These are phyloP conservation scores for Alloteropsis angusta DNA, from an alignment of 202 grass and related monocot species.

Conservation along the genomic window DNA sequence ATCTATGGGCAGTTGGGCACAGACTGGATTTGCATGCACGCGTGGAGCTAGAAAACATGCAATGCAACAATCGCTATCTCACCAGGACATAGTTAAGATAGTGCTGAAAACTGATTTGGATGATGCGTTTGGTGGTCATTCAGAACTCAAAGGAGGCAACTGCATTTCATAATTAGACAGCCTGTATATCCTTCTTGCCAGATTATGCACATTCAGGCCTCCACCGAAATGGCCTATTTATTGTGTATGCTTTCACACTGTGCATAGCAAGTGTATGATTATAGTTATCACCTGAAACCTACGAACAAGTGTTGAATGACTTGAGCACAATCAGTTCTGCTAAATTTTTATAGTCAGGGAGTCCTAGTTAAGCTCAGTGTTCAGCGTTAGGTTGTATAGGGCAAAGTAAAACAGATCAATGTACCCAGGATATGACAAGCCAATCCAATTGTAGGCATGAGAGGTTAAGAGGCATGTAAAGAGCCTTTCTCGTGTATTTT, in stretches of 20 bases:
- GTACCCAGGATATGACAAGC: background rate
- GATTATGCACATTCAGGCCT: background rate
- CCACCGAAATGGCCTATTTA: background rate
- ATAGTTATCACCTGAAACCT: background rate
- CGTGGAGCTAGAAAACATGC: conserved; percentile 13
- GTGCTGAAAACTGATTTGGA: conserved; percentile 16
- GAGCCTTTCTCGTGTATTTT: background rate
- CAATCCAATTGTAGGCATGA: background rate
- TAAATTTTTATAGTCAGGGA: background rate
- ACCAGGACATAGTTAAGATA: conserved; percentile 14
- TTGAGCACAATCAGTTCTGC: background rate
- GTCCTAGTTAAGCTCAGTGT: background rate
- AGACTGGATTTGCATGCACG: conserved; percentile 23
- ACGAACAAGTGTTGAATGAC: background rate
- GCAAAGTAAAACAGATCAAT: background rate
- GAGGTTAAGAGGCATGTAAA: background rate
- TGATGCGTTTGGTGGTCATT: conserved; percentile 19
- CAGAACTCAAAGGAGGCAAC: conserved; percentile 15
- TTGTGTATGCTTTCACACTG: background rate
- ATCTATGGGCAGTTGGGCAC: conserved; percentile 18
- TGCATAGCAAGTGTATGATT: background rate
- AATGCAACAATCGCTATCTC: conserved; percentile 20
- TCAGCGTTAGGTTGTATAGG: background rate
- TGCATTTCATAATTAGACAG: conserved; percentile 6
- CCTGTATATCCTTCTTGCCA: background rate